A percentile compares a stretch with the other conserved stretches of the same genome.
Conservation (phyloP, 257 asterid genomes). For the Solanum arcanum region DNA sequence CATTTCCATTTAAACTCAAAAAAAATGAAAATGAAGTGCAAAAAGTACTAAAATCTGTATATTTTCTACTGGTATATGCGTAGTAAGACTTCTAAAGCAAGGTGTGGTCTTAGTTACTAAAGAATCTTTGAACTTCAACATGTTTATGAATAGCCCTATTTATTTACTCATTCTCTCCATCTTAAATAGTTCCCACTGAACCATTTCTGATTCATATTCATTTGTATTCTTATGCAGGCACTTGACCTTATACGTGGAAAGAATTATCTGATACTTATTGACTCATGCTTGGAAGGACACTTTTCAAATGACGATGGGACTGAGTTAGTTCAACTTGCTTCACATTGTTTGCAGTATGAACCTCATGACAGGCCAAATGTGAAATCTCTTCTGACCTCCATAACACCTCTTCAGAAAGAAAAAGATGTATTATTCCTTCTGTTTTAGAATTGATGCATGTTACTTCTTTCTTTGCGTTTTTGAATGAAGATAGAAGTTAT, state of each 20-base stretch:
- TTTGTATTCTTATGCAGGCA: conserved; percentile 17
- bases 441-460: not conserved
- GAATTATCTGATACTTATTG: conserved; percentile 28
- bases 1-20: not conserved
- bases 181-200: not conserved
- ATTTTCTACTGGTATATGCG: not conserved
- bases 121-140: not conserved
- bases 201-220: not conserved
- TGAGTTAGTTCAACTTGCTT: conserved; percentile 25
- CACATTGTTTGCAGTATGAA: conserved; percentile 34
- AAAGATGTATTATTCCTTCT: conserved; percentile 13
- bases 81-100: too few relatives aligned
- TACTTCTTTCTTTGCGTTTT: not conserved
- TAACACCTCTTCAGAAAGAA: conserved; percentile 28
- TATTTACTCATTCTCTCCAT: not conserved
- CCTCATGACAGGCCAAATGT: conserved; percentile 38
- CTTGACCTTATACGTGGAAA: conserved; percentile 40
- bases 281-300: conserved; percentile 39
- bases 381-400: conserved; percentile 24
- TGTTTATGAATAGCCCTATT: not conserved
- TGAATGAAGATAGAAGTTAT: not conserved
- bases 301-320: conserved; percentile 32
- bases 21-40: not conserved
- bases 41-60: not conserved
- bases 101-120: too few relatives aligned